Base-by-base conservation (phyloP, 2,329 filamentous ascomycete genomes). In the Paracoccidioides lutzii region DNA sequence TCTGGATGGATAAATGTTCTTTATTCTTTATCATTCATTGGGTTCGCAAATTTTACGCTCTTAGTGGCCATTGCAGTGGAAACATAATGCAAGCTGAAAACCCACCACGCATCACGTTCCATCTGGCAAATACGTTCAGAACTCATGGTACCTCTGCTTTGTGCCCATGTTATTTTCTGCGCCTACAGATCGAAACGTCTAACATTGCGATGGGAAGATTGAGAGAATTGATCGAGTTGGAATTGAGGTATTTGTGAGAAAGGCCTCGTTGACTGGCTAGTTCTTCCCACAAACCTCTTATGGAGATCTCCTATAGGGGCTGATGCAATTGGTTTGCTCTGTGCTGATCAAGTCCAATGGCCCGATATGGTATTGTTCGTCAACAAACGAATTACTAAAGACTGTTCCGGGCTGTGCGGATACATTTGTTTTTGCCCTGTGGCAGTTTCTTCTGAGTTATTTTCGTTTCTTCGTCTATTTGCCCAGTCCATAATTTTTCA, bases 51-150 rank as follows among this genome's bases (percentile, higher is more conserved):
- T 44, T 7, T 4, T 6, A 15, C 45, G 33, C 45, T 30, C 22
- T 22, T 22, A 33, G 8, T 2, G 28, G 28, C 14, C 12, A 46
- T 12, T 10, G 3, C 44, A 33, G 14, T 22, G 22, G 32, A 35
- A 48, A 15, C 10, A 33, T 14, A 22, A 45, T n/a, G 28, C 7
- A 22, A 30, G 12, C 15, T 12, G 14, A 28, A 15, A 33, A 8
- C 46, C 32, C 45, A 43, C 33, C 52, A 33, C 33, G 48, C 56
- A 58, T 58, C 55, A 55, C 56, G 56, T 58, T 65, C 66, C 60
- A 60, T 54, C 64, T 57, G 43, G 10, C 43, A 32, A 46, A 46
- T 43, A 33, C 22, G 46, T 9, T 9, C n/a, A 28, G 9, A 14
- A 37, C 8, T 38, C 15, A n/a, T 14, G 32, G 12, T 33, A 9